phyloP scores from a whole-genome alignment of 176 grass and related monocot genomes.

The Sorghum bicolor region Sorghum_bicolor_NCBIv3 NC_012870.2:49596501-49597000 shows the following conservation, averaged over 20 bases:
- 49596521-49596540: too few relatives aligned
- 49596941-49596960: not conserved
- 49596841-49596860: not conserved
- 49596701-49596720: too few relatives aligned
- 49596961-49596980: not conserved
- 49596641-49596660: too few relatives aligned
- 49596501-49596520: too few relatives aligned
- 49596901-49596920: accelerated
- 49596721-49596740: not conserved
- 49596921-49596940: not conserved
- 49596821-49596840: not conserved
- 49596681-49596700: too few relatives aligned
- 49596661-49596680: too few relatives aligned
- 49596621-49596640: too few relatives aligned
- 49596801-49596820: not conserved
- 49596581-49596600: too few relatives aligned
- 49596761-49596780: not conserved
- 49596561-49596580: too few relatives aligned
- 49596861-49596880: not conserved
- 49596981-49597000: too few relatives aligned
- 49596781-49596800: not conserved
- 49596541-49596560: too few relatives aligned
- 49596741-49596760: not conserved
- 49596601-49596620: too few relatives aligned
- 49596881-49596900: not conserved